phyloP scores from a whole-genome alignment of 2,329 filamentous ascomycete species.

The Ophiostoma novo-ulmi region DNA sequence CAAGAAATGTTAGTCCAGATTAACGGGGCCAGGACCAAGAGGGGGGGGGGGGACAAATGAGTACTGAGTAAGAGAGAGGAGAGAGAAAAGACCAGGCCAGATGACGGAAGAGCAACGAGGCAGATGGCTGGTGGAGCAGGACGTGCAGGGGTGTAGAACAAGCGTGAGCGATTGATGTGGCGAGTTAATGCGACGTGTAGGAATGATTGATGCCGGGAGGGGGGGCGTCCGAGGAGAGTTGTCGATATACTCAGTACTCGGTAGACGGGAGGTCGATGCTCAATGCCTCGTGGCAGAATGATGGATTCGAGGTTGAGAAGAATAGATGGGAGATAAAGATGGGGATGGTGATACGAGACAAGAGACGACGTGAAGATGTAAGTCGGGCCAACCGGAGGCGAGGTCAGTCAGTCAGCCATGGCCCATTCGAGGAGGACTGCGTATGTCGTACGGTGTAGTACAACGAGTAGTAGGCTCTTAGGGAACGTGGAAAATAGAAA shows the following conservation, averaged over 20 bases:
- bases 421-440: no score
- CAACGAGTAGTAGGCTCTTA: background rate
- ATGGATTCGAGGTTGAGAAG: background rate
- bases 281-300: background rate
- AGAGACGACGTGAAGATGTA: no score
- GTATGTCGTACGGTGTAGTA: no score
- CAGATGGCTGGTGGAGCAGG: conserved; percentile 6
- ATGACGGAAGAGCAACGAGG: conserved; percentile 10
- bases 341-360: no score
- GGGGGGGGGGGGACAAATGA: no score
- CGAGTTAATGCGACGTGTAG: background rate
- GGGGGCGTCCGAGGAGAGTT: background rate
- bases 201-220: background rate
- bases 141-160: background rate
- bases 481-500: background rate
- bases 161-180: background rate
- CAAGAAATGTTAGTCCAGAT: background rate
- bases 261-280: background rate
- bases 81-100: conserved; percentile 3
- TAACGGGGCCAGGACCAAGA: background rate
- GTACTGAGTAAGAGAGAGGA: background rate
- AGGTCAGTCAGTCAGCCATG: background rate
- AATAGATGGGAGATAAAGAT: background rate
- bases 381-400: background rate
- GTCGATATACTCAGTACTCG: no score